Conservation (phyloP, 1,284 basidiomycete species). For the Trametes pubescens region DNA sequence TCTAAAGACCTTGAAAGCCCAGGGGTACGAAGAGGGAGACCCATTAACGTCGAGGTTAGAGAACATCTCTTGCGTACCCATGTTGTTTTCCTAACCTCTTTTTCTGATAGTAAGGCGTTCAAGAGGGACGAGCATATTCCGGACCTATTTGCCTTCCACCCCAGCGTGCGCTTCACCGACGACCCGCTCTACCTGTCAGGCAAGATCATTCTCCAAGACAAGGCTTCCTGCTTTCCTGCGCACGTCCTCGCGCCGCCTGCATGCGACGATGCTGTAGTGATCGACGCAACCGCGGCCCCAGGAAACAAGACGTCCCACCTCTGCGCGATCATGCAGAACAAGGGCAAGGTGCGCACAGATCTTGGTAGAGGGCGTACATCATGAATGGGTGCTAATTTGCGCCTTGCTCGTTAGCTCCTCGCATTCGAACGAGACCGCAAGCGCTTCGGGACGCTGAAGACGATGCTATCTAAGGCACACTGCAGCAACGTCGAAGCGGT, state of each 20-base stretch:
- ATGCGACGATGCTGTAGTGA: conserved; percentile 62
- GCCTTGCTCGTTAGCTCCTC: conserved; percentile 60
- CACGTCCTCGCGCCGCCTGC: conserved; percentile 76
- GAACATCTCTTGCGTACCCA: not conserved
- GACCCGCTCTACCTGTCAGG: conserved; percentile 75
- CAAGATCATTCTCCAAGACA: conserved; percentile 93
- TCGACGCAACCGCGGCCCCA: conserved; percentile 96
- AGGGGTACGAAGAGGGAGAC: conserved; percentile 61
- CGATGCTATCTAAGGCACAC: conserved; percentile 83
- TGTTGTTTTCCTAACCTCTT: not conserved
- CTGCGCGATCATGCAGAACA: conserved; percentile 84
- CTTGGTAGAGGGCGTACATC: not conserved
- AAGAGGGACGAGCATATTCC: conserved; percentile 81
- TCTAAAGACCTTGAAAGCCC: conserved; percentile 56
- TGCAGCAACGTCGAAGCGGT: conserved; percentile 82
- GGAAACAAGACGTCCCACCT: conserved; percentile 98
- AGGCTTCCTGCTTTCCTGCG: conserved; percentile 97
- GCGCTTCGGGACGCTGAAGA: conserved; percentile 82
- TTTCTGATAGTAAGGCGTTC: conserved; percentile 61
- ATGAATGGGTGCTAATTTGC: not conserved
- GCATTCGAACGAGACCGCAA: conserved; percentile 88
- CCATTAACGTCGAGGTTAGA: conserved; percentile 59
- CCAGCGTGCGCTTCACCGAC: conserved; percentile 65
- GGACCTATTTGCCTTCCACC: conserved; percentile 82
- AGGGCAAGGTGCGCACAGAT: conserved; percentile 67